A percentile compares a stretch with the other conserved stretches of the same genome.
Evolutionary conservation across 2,329 filamentous ascomycete genomes (phyloP).

Genomic region (Escovopsis weberi): DNA sequence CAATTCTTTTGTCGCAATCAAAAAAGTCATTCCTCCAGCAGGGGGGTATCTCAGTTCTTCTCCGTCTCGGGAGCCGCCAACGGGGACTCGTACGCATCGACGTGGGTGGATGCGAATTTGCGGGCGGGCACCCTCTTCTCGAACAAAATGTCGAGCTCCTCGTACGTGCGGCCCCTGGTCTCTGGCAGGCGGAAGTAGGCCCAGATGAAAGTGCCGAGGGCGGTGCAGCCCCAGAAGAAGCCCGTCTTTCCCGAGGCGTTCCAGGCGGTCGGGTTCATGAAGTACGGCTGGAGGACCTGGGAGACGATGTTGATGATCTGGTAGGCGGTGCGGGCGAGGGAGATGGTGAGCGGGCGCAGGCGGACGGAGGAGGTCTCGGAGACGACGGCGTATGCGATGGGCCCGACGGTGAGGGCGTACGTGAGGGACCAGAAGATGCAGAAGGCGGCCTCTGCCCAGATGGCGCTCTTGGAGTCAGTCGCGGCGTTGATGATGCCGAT

Average conservation of each 20-base stretch:
- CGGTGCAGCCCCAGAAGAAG: constrained; percentile 32
- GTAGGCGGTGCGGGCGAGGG: constrained; percentile 28
- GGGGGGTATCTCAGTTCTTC: neutral
- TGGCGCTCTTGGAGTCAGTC: constrained; percentile 5
- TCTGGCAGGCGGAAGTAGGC: constrained; percentile 37
- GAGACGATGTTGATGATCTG: constrained; percentile 35
- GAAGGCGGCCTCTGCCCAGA: constrained; percentile 32
- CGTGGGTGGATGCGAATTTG: constrained; percentile 11
- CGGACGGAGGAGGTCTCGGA: constrained; percentile 38
- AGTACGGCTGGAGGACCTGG: constrained; percentile 33
- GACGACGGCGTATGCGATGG: constrained; percentile 36
- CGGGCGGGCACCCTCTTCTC: constrained; percentile 16
- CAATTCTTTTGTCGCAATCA: too few species aligned
- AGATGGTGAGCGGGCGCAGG: constrained; percentile 39
- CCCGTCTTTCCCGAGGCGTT: constrained; percentile 33
- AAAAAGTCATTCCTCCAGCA: too few species aligned
- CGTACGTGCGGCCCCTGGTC: constrained; percentile 33
- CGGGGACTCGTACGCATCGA: neutral
- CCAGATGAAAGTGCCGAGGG: constrained; percentile 34
- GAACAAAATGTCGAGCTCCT: constrained; percentile 22
- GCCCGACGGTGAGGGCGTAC: constrained; percentile 40
- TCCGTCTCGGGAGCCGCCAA: neutral
- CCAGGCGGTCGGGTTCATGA: constrained; percentile 30
- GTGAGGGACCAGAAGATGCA: constrained; percentile 37
- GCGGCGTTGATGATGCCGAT: constrained; percentile 27